Evolutionary conservation across 768 basidiomycete species (phyloP), one percentile per base, ranked within the genome.

Genomic region (Serpula lacrymans): DNA sequence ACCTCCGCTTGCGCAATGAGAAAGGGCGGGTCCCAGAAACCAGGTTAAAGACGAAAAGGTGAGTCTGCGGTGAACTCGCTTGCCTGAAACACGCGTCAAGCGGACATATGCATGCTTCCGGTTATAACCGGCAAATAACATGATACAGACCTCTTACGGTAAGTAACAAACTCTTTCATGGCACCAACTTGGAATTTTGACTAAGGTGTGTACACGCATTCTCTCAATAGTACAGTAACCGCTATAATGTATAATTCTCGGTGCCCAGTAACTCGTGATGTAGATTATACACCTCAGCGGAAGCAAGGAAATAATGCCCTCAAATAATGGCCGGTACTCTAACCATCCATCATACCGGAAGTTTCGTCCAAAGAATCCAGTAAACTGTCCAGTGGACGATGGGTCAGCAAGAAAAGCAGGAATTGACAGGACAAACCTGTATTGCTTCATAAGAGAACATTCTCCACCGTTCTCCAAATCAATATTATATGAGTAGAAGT

Each of bases 401-500:
- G n/a, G n/a, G n/a, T n/a, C n/a, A n/a, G n/a, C n/a, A n/a, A n/a
- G n/a, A n/a, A n/a, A n/a, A n/a, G n/a, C n/a, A n/a, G n/a, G n/a
- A n/a, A n/a, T n/a, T n/a, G n/a, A n/a, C n/a, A n/a, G n/a, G n/a
- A n/a, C n/a, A n/a, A n/a, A 79, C 80, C 79, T 87, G 58, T 93
- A 97, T 60, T 95, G 92, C 69, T 95, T 95, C 77, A 93, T 85
- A 54, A 99, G 61, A 14, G 85, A 77, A 53, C 95, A 98, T 63
- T 99, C 95, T 3, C 95, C 95, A 3, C 95, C 95, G 37, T 85
- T 84, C 62, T 99, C 95, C 45, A 98, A 65, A 65, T 99, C 95
- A 55, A 99, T 95, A 52, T 77, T 88, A 62, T 98, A 98, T 12
- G 86, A 81, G 57, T 99, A 97, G 60, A 96, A 95, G 52, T 91